Percentiles rank a stretch among this genome's conserved stretches.
These are phyloP conservation scores for Metschnikowia lochheadii DNA, from an alignment of 805 yeast species.

Conservation along the genomic window DNA sequence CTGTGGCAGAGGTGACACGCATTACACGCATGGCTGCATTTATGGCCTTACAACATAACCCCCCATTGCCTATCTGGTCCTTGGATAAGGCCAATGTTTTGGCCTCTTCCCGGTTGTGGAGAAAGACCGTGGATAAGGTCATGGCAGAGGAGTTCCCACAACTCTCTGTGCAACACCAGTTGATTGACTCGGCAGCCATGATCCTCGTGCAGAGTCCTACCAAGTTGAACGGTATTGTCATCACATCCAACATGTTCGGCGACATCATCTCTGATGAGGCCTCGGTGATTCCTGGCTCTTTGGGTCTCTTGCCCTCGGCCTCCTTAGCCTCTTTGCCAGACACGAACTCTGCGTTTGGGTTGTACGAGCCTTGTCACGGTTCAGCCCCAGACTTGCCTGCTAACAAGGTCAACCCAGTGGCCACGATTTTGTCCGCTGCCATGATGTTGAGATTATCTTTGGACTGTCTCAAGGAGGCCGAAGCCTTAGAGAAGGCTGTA, in stretches of 20 bases:
- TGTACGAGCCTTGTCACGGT: slow-evolving; percentile 98
- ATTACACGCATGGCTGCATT: slow-evolving; percentile 98
- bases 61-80: slow-evolving; percentile 95
- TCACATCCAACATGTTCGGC: slow-evolving; percentile 96
- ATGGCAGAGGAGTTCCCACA: slow-evolving; percentile 88
- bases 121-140: slow-evolving; percentile 84
- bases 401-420: slow-evolving; percentile 91
- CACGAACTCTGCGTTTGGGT: slow-evolving; percentile 87
- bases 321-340: slow-evolving; percentile 97
- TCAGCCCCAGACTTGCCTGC: slow-evolving; percentile 91
- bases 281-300: slow-evolving; percentile 94
- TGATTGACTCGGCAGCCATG: slow-evolving; percentile 99
- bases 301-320: slow-evolving; percentile 93
- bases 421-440: slow-evolving; percentile 92
- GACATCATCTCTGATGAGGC: slow-evolving; percentile 98
- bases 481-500: slow-evolving; percentile 85
- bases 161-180: slow-evolving; percentile 82
- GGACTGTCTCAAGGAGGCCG: slow-evolving; percentile 78
- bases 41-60: slow-evolving; percentile 86
- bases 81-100: slow-evolving; percentile 96
- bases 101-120: slow-evolving; percentile 95
- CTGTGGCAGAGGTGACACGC: slow-evolving; percentile 89
- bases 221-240: slow-evolving; percentile 83
- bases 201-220: slow-evolving; percentile 89
- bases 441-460: slow-evolving; percentile 95